Conservation (phyloP, 2,329 filamentous ascomycete genomes). For the Phyllosticta ampelicida region DNA sequence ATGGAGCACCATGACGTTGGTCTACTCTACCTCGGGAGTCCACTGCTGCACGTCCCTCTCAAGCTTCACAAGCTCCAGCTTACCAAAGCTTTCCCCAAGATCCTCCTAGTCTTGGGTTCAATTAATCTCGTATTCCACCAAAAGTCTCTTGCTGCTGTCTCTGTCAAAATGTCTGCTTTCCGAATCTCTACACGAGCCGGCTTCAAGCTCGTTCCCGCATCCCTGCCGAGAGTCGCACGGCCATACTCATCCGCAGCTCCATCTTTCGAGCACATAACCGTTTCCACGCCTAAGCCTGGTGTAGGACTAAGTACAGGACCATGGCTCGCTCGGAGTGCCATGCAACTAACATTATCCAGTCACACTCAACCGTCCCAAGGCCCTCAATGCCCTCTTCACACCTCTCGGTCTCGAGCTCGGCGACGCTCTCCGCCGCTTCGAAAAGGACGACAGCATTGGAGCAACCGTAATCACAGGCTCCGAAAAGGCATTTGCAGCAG, state of each 20-base stretch:
- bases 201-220: constrained; percentile 47
- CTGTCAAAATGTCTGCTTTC: constrained; percentile 35
- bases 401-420: constrained; percentile 79
- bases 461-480: constrained; percentile 68
- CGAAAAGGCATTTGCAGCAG: constrained; percentile 70
- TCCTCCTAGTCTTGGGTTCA: not conserved
- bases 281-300: constrained; percentile 74
- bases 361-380: constrained; percentile 86
- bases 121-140: not conserved
- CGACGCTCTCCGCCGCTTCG: constrained; percentile 25
- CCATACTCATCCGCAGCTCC: constrained; percentile 32
- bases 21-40: not conserved
- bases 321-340: not conserved
- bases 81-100: not conserved
- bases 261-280: constrained; percentile 70
- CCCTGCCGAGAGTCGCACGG: constrained; percentile 46
- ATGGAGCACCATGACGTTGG: not conserved
- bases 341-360: constrained; percentile 42
- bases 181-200: constrained; percentile 51
- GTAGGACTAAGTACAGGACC: constrained; percentile 69
- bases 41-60: no score
- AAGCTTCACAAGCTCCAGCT: not conserved
- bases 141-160: not conserved
- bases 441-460: constrained; percentile 22
- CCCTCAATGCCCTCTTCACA: constrained; percentile 85